These are phyloP conservation scores for Leishmania tarentolae DNA, from an alignment of 208 protist genomes.

Conservation along the genomic window DNA sequence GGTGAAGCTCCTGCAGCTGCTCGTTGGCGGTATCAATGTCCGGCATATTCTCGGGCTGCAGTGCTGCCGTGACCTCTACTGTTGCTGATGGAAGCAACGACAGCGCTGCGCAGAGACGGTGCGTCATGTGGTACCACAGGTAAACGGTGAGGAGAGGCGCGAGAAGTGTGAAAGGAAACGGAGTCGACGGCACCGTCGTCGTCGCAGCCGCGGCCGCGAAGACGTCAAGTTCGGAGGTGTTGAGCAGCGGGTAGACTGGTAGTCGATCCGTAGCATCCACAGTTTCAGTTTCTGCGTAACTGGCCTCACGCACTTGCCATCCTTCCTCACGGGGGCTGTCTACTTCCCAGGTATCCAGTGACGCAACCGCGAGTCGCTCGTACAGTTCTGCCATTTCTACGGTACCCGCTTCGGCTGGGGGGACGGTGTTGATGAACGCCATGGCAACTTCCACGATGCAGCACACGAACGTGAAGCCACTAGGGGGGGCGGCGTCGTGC, in stretches of 20 bases:
- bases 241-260: conserved; percentile 24
- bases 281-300: background rate
- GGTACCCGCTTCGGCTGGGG: background rate
- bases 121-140: conserved; percentile 30
- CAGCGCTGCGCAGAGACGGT: conserved; percentile 21
- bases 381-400: conserved; percentile 4
- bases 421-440: background rate
- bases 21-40: background rate
- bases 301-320: background rate
- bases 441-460: conserved; percentile 21
- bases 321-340: background rate
- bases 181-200: background rate
- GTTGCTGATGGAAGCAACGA: conserved; percentile 12
- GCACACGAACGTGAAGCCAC: conserved; percentile 25
- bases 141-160: conserved; percentile 29
- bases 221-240: background rate
- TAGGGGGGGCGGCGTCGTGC: conserved; percentile 18
- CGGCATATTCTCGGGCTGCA: background rate
- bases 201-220: background rate
- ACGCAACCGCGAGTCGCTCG: conserved; percentile 3
- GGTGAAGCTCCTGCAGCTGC: conserved; percentile 20
- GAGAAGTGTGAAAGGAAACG: conserved; percentile 28
- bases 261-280: background rate
- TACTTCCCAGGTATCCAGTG: conserved; percentile 12
- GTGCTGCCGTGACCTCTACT: no score